These are phyloP conservation scores for Pichia sp. DNA, from an alignment of 1,139 yeast species.

Conservation along the genomic window DNA sequence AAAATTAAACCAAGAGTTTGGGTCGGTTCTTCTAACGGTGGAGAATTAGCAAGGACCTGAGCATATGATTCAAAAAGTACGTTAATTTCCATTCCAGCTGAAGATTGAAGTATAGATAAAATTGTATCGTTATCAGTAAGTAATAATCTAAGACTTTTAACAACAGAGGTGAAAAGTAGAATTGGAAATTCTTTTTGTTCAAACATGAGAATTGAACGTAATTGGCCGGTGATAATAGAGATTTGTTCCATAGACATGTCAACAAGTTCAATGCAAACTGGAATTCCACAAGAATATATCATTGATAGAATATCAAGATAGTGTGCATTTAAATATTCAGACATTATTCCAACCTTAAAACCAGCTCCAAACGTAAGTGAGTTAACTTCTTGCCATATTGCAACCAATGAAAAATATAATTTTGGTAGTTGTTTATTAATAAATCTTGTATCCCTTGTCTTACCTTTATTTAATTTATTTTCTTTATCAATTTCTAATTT, in stretches of 20 bases:
- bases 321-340: conserved; percentile 51
- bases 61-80: conserved; percentile 5
- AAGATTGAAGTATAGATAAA: conserved; percentile 4
- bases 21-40: conserved; percentile 6
- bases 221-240: conserved; percentile 27
- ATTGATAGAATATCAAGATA: conserved; percentile 53
- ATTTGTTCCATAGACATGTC: conserved; percentile 57
- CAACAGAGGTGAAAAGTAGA: conserved; percentile 7
- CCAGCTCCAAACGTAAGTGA: conserved; percentile 24
- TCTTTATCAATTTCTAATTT: conserved; percentile 32
- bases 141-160: conserved; percentile 6
- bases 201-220: conserved; percentile 8
- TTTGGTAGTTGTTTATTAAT: conserved; percentile 38
- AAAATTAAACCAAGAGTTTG: background rate
- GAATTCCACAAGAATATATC: conserved; percentile 52
- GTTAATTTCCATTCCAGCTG: conserved; percentile 4
- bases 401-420: conserved; percentile 52
- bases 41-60: conserved; percentile 1
- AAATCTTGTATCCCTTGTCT: conserved; percentile 31
- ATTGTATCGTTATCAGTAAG: conserved; percentile 11
- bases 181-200: conserved; percentile 6
- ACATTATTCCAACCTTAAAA: conserved; percentile 48
- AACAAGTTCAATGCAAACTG: conserved; percentile 41
- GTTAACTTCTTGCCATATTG: conserved; percentile 45
- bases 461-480: conserved; percentile 13